These are phyloP conservation scores for Alternaria alternata DNA, from an alignment of 2,329 filamentous ascomycete species.

Conservation along the genomic window DNA sequence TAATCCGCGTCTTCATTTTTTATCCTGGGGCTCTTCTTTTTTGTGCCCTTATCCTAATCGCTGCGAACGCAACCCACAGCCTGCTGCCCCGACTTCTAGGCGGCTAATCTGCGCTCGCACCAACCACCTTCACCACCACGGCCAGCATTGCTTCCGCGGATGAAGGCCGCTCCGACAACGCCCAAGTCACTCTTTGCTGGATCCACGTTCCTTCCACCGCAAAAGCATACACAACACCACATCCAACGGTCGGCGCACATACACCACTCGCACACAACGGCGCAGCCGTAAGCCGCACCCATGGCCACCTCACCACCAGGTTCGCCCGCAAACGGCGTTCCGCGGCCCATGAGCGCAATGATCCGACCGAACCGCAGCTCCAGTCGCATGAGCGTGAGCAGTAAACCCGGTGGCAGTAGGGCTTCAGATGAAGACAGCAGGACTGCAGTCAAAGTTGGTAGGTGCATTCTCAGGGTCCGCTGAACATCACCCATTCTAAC, in stretches of 20 bases:
- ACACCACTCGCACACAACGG: conserved; percentile 21
- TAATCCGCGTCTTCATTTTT: conserved; percentile 18
- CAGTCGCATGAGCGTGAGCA: conserved; percentile 88
- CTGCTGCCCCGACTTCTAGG: background rate
- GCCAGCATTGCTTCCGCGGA: conserved; percentile 13
- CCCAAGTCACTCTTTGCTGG: conserved; percentile 20
- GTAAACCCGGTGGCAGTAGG: conserved; percentile 78
- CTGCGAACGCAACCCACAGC: background rate
- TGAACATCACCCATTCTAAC: conserved; percentile 32
- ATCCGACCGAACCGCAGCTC: conserved; percentile 78
- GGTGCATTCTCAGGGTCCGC: conserved; percentile 53
- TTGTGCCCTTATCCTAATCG: background rate
- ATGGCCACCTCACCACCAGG: conserved; percentile 50
- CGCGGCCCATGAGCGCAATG: conserved; percentile 77
- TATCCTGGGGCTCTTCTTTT: conserved; percentile 1
- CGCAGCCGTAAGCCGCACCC: conserved; percentile 35
- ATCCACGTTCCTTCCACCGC: conserved; percentile 13
- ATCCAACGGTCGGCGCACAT: conserved; percentile 20
- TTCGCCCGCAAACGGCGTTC: conserved; percentile 60
- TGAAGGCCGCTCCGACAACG: conserved; percentile 16
- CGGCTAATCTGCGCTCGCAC: conserved; percentile 4
- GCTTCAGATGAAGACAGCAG: conserved; percentile 89
- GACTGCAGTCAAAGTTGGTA: conserved; percentile 96
- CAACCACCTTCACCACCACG: background rate
- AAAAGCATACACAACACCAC: conserved; percentile 17